Evolutionary conservation across 2,329 filamentous ascomycete genomes (phyloP).

Genomic region (Microthyrium microscopicum): DNA sequence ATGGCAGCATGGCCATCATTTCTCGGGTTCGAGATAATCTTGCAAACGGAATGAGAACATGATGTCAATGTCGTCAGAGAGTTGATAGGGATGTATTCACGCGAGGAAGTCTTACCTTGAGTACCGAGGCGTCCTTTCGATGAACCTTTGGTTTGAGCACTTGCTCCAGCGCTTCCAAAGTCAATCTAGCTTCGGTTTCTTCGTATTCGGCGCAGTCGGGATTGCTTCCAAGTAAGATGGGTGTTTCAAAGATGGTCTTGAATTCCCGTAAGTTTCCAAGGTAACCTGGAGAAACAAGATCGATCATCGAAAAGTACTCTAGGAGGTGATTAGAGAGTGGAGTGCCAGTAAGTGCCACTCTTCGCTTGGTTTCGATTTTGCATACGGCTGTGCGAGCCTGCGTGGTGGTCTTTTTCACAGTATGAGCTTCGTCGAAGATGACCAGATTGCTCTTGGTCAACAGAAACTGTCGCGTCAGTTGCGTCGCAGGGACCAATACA

Average conservation of each 20-base stretch:
- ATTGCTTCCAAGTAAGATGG: constrained; percentile 58
- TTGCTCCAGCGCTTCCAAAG: constrained; percentile 52
- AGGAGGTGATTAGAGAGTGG: constrained; percentile 69
- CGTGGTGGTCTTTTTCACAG: constrained; percentile 49
- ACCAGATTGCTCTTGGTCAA: constrained; percentile 45
- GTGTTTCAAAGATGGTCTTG: constrained; percentile 47
- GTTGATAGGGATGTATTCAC: not conserved
- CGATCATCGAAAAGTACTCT: constrained; percentile 76
- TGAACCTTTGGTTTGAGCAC: constrained; percentile 65
- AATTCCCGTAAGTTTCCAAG: constrained; percentile 56
- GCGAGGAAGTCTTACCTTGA: not conserved
- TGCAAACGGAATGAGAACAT: too few species aligned
- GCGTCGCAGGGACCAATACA: too few species aligned
- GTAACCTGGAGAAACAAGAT: constrained; percentile 71
- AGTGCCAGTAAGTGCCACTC: constrained; percentile 75
- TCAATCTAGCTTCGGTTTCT: constrained; percentile 44
- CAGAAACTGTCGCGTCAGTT: constrained; percentile 20
- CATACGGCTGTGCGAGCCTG: constrained; percentile 36
- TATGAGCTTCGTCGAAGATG: constrained; percentile 73
- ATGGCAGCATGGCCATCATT: too few species aligned
- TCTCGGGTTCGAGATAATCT: too few species aligned
- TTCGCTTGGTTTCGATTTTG: constrained; percentile 47
- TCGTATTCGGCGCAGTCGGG: constrained; percentile 41
- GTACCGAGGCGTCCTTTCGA: constrained; percentile 24
- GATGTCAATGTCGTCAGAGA: too few species aligned